A percentile compares a stretch with the other conserved stretches of the same genome.
Evolutionary conservation across 2,329 filamentous ascomycete genomes (phyloP).

Genomic region (Dactylellina sp.): DNA sequence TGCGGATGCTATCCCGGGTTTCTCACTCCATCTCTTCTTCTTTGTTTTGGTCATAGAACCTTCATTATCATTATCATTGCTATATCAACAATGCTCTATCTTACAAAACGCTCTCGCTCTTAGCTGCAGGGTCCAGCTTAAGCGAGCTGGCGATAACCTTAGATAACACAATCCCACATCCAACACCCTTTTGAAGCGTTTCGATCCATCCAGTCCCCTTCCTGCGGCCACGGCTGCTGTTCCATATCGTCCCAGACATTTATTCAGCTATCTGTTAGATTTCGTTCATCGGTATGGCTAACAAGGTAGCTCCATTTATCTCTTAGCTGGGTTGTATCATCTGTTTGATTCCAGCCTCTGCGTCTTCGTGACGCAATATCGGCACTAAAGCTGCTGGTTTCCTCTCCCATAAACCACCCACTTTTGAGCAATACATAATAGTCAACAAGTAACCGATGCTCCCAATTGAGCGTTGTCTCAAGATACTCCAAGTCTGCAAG

Average conservation of each 20-base stretch:
- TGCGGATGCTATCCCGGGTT: background rate
- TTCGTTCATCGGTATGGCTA: background rate
- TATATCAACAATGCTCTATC: background rate
- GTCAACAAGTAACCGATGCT: conserved; percentile 1
- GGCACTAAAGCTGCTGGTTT: conserved; percentile 3
- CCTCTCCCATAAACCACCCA: conserved; percentile 11
- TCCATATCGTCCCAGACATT: too few relatives aligned
- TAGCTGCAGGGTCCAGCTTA: conserved; percentile 50
- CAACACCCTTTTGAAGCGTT: conserved; percentile 21
- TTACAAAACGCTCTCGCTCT: background rate
- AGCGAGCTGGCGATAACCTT: conserved; percentile 55
- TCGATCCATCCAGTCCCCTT: too few relatives aligned
- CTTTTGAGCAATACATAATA: conserved; percentile 8
- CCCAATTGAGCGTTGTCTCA: background rate
- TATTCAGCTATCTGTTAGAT: too few relatives aligned
- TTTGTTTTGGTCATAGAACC: background rate
- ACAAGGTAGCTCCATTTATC: conserved; percentile 11
- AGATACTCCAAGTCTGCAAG: conserved; percentile 17
- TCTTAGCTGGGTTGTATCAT: background rate
- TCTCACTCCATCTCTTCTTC: background rate
- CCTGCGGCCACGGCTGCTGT: too few relatives aligned
- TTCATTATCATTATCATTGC: background rate
- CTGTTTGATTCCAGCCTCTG: background rate
- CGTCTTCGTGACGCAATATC: background rate
- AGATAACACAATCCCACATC: conserved; percentile 49